A percentile compares a stretch with the other conserved stretches of the same genome.
phyloP scores from a whole-genome alignment of 2,329 filamentous ascomycete genomes.

The Arachnomyces sp. region DNA sequence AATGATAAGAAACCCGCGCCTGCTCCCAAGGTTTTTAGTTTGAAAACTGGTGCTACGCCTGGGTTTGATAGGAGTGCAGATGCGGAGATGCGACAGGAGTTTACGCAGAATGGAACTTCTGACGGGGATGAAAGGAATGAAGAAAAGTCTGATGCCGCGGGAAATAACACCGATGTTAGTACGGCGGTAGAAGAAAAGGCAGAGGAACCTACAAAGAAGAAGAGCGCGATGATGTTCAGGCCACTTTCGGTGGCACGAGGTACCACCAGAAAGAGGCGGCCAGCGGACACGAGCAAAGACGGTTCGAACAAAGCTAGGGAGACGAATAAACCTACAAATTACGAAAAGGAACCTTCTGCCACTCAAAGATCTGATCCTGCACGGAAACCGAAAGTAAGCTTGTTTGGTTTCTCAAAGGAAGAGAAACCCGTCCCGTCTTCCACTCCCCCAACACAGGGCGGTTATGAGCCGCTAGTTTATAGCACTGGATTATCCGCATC shows the following conservation, averaged over 20 bases:
- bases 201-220: conserved; percentile 45
- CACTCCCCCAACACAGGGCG: conserved; percentile 13
- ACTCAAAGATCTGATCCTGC: conserved; percentile 10
- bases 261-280: conserved; percentile 59
- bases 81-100: conserved; percentile 26
- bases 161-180: conserved; percentile 5
- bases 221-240: conserved; percentile 80
- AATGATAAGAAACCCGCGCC: conserved; percentile 27
- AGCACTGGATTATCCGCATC: conserved; percentile 18
- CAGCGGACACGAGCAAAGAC: background rate
- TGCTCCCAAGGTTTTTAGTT: conserved; percentile 54
- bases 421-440: conserved; percentile 14
- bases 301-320: conserved; percentile 7
- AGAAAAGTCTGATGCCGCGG: conserved; percentile 7
- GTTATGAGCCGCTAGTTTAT: conserved; percentile 37
- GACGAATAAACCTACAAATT: conserved; percentile 14
- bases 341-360: conserved; percentile 8
- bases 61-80: conserved; percentile 64
- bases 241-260: conserved; percentile 78
- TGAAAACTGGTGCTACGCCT: conserved; percentile 77
- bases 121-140: conserved; percentile 31
- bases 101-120: conserved; percentile 19
- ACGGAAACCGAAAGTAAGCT: conserved; percentile 37
- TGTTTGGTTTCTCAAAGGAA: conserved; percentile 34
- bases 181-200: conserved; percentile 11